phyloP scores from a whole-genome alignment of 768 basidiomycete species.

The Asterophora parasitica region DNA sequence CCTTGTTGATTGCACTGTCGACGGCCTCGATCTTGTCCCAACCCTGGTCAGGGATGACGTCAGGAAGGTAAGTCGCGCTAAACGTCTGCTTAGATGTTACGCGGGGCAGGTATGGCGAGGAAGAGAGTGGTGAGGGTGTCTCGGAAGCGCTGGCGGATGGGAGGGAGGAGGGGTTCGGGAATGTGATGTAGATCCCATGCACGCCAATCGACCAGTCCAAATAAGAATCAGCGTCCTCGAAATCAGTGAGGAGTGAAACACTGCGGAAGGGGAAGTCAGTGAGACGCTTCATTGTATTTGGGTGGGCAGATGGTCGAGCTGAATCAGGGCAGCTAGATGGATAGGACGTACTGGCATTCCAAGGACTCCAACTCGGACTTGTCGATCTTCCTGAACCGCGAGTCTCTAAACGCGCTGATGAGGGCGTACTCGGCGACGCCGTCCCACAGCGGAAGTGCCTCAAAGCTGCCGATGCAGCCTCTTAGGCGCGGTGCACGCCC shows the following conservation, averaged over 20 bases:
- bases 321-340: no score
- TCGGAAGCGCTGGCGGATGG: conserved; percentile 46
- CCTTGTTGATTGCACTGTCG: conserved; percentile 89
- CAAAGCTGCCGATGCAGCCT: conserved; percentile 95
- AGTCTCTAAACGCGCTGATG: conserved; percentile 86
- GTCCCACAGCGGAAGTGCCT: conserved; percentile 62
- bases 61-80: conserved; percentile 88
- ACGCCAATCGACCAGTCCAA: conserved; percentile 91
- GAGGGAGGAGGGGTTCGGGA: conserved; percentile 69
- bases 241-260: conserved; percentile 89
- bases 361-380: conserved; percentile 71
- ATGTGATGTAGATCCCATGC: conserved; percentile 89
- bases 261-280: conserved; percentile 33
- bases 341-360: conserved; percentile 74
- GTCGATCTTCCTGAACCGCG: conserved; percentile 78
- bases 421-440: conserved; percentile 89
- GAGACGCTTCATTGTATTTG: not conserved
- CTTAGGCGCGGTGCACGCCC: conserved; percentile 63
- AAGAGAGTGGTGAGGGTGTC: conserved; percentile 68
- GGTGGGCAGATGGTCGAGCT: conserved; percentile 2
- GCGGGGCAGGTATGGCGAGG: conserved; percentile 54
- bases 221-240: conserved; percentile 78
- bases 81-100: conserved; percentile 55
- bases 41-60: conserved; percentile 88
- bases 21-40: conserved; percentile 91